Evolutionary conservation across 192 early-diverging fungal genomes (phyloP).

Genomic region (Gigaspora rosea): DNA sequence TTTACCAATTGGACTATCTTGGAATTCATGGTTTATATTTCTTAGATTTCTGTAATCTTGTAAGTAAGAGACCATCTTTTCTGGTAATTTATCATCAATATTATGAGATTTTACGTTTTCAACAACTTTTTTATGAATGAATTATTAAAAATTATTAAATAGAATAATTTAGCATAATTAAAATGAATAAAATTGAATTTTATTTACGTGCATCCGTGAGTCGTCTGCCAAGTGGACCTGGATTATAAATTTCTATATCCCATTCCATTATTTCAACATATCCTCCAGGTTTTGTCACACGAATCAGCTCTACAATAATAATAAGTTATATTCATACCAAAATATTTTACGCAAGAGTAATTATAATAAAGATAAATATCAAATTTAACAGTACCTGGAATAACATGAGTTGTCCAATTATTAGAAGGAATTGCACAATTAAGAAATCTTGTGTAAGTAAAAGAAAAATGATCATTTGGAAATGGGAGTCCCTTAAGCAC

Average conservation of each 20-base stretch:
- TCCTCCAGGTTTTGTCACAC: slow-evolving; percentile 56
- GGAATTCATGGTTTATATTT: not conserved
- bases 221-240: not conserved
- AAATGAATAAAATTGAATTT: not conserved
- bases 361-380: too few relatives aligned
- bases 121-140: not conserved
- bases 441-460: slow-evolving; percentile 52
- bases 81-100: not conserved
- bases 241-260: not conserved
- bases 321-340: not conserved
- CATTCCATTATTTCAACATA: slow-evolving; percentile 50
- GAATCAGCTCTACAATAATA: slow-evolving; percentile 48
- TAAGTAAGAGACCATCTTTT: not conserved
- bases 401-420: slow-evolving; percentile 37
- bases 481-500: slow-evolving; percentile 40
- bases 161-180: too few relatives aligned
- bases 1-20: not conserved
- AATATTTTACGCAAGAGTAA: too few relatives aligned
- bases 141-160: not conserved
- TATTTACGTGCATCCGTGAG: slow-evolving; percentile 1
- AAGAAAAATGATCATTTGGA: slow-evolving; percentile 56
- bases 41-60: not conserved
- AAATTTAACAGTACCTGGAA: too few relatives aligned
- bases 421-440: slow-evolving; percentile 42
- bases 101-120: not conserved